Conservation (phyloP, 768 basidiomycete species). For the Steccherinum ochraceum region DNA sequence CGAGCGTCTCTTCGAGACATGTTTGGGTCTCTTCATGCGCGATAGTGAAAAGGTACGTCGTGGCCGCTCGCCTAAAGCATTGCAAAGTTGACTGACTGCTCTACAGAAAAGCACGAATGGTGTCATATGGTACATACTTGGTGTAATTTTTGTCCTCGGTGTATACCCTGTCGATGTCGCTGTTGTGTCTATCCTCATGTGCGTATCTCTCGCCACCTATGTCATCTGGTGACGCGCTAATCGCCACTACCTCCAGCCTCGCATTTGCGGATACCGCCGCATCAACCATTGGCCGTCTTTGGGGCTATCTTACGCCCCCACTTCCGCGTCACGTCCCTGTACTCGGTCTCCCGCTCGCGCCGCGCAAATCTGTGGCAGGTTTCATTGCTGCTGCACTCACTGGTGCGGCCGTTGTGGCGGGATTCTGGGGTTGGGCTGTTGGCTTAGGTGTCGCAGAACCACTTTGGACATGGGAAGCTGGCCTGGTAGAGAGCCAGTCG, state of each 20-base stretch:
- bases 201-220: slow-evolving; percentile 25
- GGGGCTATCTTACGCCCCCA: slow-evolving; percentile 59
- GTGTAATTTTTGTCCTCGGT: slow-evolving; percentile 70
- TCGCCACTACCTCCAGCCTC: slow-evolving; percentile 43
- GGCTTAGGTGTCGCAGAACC: slow-evolving; percentile 36
- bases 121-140: slow-evolving; percentile 87
- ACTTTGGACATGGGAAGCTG: slow-evolving; percentile 53
- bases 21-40: slow-evolving; percentile 82
- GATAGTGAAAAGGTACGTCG: slow-evolving; percentile 70
- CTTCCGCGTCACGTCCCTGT: slow-evolving; percentile 44
- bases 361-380: slow-evolving; percentile 80
- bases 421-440: slow-evolving; percentile 67
- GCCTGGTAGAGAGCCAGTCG: slow-evolving; percentile 27
- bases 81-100: not conserved
- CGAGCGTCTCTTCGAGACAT: slow-evolving; percentile 62
- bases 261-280: slow-evolving; percentile 97
- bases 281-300: slow-evolving; percentile 86
- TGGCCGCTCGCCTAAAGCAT: not conserved
- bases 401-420: slow-evolving; percentile 56
- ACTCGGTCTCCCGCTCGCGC: slow-evolving; percentile 62
- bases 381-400: slow-evolving; percentile 75
- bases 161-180: slow-evolving; percentile 84
- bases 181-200: slow-evolving; percentile 87
- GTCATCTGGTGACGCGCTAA: slow-evolving; percentile 1
- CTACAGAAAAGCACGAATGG: slow-evolving; percentile 69